Conservation (phyloP, 176 grass and related monocot genomes). For the Lolium rigidum region DNA sequence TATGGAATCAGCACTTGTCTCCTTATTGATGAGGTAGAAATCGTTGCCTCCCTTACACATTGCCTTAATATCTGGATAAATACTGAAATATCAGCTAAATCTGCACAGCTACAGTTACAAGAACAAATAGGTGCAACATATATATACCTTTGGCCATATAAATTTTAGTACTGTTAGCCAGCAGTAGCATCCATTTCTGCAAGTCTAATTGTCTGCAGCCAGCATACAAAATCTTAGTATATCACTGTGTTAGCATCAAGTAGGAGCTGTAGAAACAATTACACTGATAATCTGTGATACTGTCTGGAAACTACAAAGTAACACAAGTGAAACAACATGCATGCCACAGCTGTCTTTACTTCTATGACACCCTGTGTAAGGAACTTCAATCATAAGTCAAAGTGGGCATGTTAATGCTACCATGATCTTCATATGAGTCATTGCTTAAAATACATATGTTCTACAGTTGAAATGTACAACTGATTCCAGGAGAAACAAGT, state of each 20-base stretch:
- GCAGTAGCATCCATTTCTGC: slow-evolving; percentile 58
- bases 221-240: not conserved
- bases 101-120: not conserved
- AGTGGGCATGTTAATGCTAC: not conserved
- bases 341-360: not conserved
- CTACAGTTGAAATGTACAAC: not conserved
- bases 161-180: slow-evolving; percentile 57
- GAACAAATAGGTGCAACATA: not conserved
- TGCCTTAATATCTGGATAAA: slow-evolving; percentile 58
- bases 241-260: not conserved
- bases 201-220: slow-evolving; percentile 46
- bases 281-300: not conserved
- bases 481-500: not conserved
- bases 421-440: not conserved
- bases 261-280: not conserved
- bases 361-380: not conserved
- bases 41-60: slow-evolving; percentile 59
- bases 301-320: not conserved
- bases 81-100: slow-evolving; percentile 16
- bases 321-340: slow-evolving; percentile 18
- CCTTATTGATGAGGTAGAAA: slow-evolving; percentile 51
- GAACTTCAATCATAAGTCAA: not conserved
- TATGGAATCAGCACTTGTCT: slow-evolving; percentile 41
- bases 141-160: slow-evolving; percentile 61
- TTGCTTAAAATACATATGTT: not conserved